phyloP scores from a whole-genome alignment of 257 asterid genomes.

The Nicotiana noctiflora region DNA sequence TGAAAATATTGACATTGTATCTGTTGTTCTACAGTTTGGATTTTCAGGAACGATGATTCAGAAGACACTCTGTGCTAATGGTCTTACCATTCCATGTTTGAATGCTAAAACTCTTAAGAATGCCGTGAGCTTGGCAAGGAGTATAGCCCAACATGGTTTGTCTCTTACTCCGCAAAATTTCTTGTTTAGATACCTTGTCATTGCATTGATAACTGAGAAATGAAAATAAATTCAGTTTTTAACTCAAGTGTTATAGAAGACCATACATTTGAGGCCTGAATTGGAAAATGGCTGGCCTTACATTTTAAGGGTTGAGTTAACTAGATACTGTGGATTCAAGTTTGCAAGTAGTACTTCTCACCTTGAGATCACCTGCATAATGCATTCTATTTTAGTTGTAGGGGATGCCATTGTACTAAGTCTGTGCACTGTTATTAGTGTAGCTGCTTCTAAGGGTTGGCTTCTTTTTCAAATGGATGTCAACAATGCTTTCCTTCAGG shows the following conservation, averaged over 20 bases:
- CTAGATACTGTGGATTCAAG: too few relatives aligned
- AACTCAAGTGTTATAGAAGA: too few relatives aligned
- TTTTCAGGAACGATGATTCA: conserved; percentile 30
- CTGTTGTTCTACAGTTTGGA: conserved; percentile 24
- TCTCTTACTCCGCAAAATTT: background rate
- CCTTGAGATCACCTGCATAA: background rate
- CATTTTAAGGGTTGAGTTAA: too few relatives aligned
- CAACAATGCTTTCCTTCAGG: too few relatives aligned
- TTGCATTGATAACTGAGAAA: too few relatives aligned
- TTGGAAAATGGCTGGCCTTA: too few relatives aligned
- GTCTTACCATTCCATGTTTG: conserved; percentile 30
- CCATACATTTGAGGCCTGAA: too few relatives aligned
- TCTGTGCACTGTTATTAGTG: too few relatives aligned
- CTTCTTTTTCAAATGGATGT: too few relatives aligned
- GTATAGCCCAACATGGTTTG: conserved; percentile 24
- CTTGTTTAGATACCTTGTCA: background rate
- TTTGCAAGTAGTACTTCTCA: background rate
- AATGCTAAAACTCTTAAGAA: conserved; percentile 16
- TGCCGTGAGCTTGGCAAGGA: conserved; percentile 28
- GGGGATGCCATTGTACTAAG: conserved; percentile 34
- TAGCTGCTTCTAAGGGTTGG: too few relatives aligned
- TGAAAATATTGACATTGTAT: background rate
- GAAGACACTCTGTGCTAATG: too few relatives aligned
- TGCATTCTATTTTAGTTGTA: background rate
- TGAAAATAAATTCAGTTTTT: too few relatives aligned